Base-by-base conservation (phyloP, 257 asterid genomes). In the Gynochthodes officinalis region DNA sequence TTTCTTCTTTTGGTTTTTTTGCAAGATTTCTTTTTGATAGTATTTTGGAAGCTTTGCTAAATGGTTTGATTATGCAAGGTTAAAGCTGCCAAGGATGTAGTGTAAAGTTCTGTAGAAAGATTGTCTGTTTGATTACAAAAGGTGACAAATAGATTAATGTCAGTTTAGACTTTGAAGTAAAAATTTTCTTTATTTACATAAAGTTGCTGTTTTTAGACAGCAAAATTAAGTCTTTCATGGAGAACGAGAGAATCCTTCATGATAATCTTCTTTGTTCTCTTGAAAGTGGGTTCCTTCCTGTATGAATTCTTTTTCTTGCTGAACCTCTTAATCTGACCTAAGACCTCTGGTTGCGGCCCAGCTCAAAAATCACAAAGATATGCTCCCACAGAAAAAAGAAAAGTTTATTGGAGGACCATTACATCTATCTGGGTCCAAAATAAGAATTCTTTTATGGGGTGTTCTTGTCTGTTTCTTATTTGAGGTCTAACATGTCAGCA, bases 401-500 rank as follows among this genome's bases (percentile, higher is more conserved):
- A 63, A 53, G 28, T 70, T 73, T 68, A 66, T 71, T 50, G 64
- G 75, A 74, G 67, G 79, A 80, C 78, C 54, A 73, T 37, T 39
- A 40, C 68, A 58, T 30, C 63, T 64, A 55, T 54, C 53, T 50
- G 60, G 73, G 70, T 73, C 78, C 86, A 78, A 60, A 28, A 4
- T 68, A 19, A 13, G 43, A 27, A 35, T 39, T 53, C 11, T 25
- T 53, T 23, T 65, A 50, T 32, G 73, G 79, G 82, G 50, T 71
- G 58, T 76, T 70, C 66, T 79, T 67, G 79, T 81, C 81, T 72
- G 81, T 82, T 78, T 67, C 25, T 15, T 35, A 57, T 43, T 40
- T 66, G 63, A 62, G 63, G 71, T 72, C 78, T 79, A 80, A 79
- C 80, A 66, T 81, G 85, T 81, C 79, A 73, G 75, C 88, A 79